Conservation (phyloP, 768 basidiomycete species). For the Phaeotremella fagi region DNA sequence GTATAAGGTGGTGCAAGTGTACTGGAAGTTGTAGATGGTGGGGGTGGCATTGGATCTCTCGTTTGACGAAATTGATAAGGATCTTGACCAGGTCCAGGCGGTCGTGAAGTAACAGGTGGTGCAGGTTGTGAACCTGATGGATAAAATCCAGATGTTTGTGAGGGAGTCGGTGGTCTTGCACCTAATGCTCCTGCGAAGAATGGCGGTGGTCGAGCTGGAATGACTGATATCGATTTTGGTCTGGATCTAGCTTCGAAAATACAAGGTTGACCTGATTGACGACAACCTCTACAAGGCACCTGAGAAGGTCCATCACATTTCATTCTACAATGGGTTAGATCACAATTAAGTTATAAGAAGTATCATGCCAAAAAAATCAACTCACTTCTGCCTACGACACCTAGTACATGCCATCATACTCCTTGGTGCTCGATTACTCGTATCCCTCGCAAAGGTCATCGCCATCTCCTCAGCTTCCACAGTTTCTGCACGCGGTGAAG, state of each 20-base stretch:
- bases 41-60: slow-evolving; percentile 40
- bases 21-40: slow-evolving; percentile 24
- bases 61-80: slow-evolving; percentile 25
- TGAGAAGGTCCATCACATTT: slow-evolving; percentile 42
- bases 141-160: slow-evolving; percentile 24
- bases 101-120: slow-evolving; percentile 30
- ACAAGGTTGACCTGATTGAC: slow-evolving; percentile 32
- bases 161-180: slow-evolving; percentile 24
- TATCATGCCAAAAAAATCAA: too few species aligned
- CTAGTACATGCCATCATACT: slow-evolving; percentile 34
- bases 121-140: slow-evolving; percentile 36
- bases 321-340: slow-evolving; percentile 23
- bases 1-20: slow-evolving; percentile 19
- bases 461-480: slow-evolving; percentile 15
- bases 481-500: slow-evolving; percentile 4
- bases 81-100: slow-evolving; percentile 9
- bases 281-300: slow-evolving; percentile 40
- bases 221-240: slow-evolving; percentile 40
- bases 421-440: slow-evolving; percentile 14
- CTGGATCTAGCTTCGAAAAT: slow-evolving; percentile 39
- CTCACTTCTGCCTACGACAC: slow-evolving; percentile 36
- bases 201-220: slow-evolving; percentile 35
- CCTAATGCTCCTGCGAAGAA: slow-evolving; percentile 18
- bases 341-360: too few species aligned
- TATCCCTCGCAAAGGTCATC: slow-evolving; percentile 14